These are phyloP conservation scores for Dictyostelium capitatum DNA, from an alignment of 78 protist species.

Conservation along the genomic window DNA sequence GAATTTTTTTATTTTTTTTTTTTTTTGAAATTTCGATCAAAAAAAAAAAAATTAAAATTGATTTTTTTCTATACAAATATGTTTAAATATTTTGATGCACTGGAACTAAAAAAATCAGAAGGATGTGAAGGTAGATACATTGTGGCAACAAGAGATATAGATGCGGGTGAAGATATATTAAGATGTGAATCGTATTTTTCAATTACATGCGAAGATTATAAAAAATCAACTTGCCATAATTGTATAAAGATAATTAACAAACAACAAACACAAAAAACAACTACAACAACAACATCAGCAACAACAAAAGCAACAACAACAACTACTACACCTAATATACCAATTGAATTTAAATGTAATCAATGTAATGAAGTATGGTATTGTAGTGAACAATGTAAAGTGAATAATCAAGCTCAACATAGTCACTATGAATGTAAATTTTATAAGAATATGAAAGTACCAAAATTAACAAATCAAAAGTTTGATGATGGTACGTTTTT, in stretches of 20 bases:
- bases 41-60: not conserved
- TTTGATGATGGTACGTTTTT: too few species aligned
- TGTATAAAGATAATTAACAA: conserved; percentile 18
- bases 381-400: conserved; percentile 18
- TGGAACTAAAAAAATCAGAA: conserved; percentile 10
- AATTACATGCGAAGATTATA: conserved; percentile 18
- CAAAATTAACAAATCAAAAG: not conserved
- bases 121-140: conserved; percentile 47
- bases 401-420: not conserved
- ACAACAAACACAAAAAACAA: not conserved
- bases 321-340: not conserved
- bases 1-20: too few species aligned
- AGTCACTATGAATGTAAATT: conserved; percentile 38
- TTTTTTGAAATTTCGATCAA: not conserved
- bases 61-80: not conserved
- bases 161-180: conserved; percentile 36
- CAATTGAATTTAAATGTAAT: conserved; percentile 7
- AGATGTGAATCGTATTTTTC: conserved; percentile 17
- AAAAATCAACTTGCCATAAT: conserved; percentile 23
- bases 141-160: conserved; percentile 25
- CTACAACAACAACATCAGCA: too few species aligned
- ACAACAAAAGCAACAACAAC: not conserved
- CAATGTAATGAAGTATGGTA: conserved; percentile 49
- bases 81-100: conserved; percentile 7
- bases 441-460: not conserved